Percentiles rank a stretch among this genome's conserved stretches.
Conservation (phyloP, 148 eudicot species). For the Silene uniflora region DNA sequence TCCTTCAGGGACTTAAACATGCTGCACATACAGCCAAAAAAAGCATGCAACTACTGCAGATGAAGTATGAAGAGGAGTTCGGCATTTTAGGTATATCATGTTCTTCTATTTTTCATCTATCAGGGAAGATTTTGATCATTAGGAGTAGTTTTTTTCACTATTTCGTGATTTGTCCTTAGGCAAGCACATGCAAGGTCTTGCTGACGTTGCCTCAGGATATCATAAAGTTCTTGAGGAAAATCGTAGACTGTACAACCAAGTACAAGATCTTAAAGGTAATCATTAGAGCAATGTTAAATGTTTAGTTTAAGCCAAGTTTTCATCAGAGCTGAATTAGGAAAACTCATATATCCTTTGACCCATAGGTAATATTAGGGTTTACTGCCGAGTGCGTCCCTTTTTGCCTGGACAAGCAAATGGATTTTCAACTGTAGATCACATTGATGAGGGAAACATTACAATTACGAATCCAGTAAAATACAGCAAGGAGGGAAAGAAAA, state of each 20-base stretch:
- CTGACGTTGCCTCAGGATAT: slow-evolving; percentile 79
- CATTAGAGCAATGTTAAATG: neutral
- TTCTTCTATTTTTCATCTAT: slow-evolving; percentile 1
- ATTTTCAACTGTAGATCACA: slow-evolving; percentile 44
- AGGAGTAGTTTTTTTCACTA: neutral
- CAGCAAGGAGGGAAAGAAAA: slow-evolving; percentile 70
- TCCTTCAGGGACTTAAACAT: slow-evolving; percentile 51
- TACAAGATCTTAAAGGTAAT: slow-evolving; percentile 91
- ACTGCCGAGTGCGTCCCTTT: slow-evolving; percentile 93
- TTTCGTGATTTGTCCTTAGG: slow-evolving; percentile 34
- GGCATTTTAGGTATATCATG: slow-evolving; percentile 45
- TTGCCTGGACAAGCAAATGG: slow-evolving; percentile 63
- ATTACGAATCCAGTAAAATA: slow-evolving; percentile 56
- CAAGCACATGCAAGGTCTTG: slow-evolving; percentile 49
- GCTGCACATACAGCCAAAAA: slow-evolving; percentile 50
- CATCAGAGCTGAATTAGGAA: neutral
- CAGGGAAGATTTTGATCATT: neutral
- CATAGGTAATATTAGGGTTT: slow-evolving; percentile 89
- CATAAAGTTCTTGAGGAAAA: slow-evolving; percentile 85
- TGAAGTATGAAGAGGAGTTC: slow-evolving; percentile 65
- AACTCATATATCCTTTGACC: slow-evolving; percentile 2
- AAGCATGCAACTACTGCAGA: slow-evolving; percentile 53
- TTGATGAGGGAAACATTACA: slow-evolving; percentile 62
- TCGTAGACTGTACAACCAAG: slow-evolving; percentile 80
- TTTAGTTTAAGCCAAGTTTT: slow-evolving; percentile 5